A percentile compares a stretch with the other conserved stretches of the same genome.
Conservation (phyloP, 371 early-diverging fungal genomes). For the Vairimorpha ceranae region DNA sequence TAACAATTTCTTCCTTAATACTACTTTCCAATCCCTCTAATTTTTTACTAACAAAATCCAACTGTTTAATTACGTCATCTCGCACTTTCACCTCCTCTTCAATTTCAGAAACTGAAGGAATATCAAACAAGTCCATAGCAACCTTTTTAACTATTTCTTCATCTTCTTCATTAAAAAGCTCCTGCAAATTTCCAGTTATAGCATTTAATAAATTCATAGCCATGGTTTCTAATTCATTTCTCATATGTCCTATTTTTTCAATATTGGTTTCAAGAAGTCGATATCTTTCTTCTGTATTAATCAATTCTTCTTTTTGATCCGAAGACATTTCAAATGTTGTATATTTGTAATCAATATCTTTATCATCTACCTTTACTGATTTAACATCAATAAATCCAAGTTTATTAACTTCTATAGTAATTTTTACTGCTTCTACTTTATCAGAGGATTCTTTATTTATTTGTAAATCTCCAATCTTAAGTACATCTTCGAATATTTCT, state of each 20-base stretch:
- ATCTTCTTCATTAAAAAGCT: constrained; percentile 18
- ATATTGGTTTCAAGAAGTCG: constrained; percentile 18
- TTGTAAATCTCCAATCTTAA: constrained; percentile 28
- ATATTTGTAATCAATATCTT: constrained; percentile 12
- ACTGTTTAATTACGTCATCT: constrained; percentile 6
- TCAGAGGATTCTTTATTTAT: constrained; percentile 34
- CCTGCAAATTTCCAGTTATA: constrained; percentile 4
- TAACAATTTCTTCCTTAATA: constrained; percentile 7
- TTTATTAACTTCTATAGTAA: constrained; percentile 29
- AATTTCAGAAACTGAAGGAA: not conserved
- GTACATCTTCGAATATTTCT: constrained; percentile 41
- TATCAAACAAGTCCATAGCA: constrained; percentile 28
- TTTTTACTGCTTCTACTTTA: constrained; percentile 20
- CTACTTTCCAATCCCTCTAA: not conserved
- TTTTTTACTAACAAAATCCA: constrained; percentile 23
- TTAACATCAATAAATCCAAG: constrained; percentile 43
- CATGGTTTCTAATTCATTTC: constrained; percentile 38
- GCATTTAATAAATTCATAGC: constrained; percentile 11
- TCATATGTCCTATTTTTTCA: constrained; percentile 37
- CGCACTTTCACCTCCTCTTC: constrained; percentile 19
- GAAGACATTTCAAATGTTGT: not conserved
- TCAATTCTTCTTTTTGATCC: constrained; percentile 4
- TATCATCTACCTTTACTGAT: not conserved
- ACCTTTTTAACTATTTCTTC: constrained; percentile 17
- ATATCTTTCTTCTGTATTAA: constrained; percentile 26